Percentiles rank a stretch among this genome's conserved stretches.
These are phyloP conservation scores for Fagus crenata DNA, from an alignment of 306 rosid species.

Conservation along the genomic window DNA sequence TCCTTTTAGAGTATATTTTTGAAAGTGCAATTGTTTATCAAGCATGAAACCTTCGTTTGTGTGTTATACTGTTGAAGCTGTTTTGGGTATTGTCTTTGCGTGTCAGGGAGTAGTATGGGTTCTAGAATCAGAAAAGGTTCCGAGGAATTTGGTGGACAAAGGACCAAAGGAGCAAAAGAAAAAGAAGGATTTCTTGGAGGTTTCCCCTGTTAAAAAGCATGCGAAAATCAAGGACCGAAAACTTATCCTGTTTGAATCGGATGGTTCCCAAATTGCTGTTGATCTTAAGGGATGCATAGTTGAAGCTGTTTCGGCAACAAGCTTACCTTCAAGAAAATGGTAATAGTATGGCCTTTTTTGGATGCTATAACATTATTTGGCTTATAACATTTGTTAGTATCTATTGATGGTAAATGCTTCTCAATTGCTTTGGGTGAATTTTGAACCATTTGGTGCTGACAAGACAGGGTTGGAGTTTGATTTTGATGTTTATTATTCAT, in stretches of 20 bases:
- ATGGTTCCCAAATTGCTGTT: conserved; percentile 48
- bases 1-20: not conserved
- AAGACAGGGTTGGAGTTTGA: not conserved
- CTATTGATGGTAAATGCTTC: not conserved
- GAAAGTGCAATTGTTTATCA: not conserved
- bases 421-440: not conserved
- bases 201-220: conserved; percentile 58
- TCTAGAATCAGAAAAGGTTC: conserved; percentile 62
- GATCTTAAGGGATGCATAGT: conserved; percentile 60
- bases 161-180: conserved; percentile 51
- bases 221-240: conserved; percentile 56
- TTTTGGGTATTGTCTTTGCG: conserved; percentile 20
- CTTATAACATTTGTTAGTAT: not conserved
- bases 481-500: not conserved
- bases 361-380: conserved; percentile 25
- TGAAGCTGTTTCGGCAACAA: conserved; percentile 79
- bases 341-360: conserved; percentile 30
- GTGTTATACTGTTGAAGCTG: conserved; percentile 12
- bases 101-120: conserved; percentile 87
- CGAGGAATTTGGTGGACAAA: conserved; percentile 47
- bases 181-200: conserved; percentile 65
- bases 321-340: conserved; percentile 78
- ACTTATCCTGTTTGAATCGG: conserved; percentile 57
- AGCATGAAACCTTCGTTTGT: not conserved
- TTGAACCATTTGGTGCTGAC: not conserved